A percentile compares a stretch with the other conserved stretches of the same genome.
Evolutionary conservation across 1,284 basidiomycete genomes (phyloP).

Genomic region (Fomitiporia mediterranea): DNA sequence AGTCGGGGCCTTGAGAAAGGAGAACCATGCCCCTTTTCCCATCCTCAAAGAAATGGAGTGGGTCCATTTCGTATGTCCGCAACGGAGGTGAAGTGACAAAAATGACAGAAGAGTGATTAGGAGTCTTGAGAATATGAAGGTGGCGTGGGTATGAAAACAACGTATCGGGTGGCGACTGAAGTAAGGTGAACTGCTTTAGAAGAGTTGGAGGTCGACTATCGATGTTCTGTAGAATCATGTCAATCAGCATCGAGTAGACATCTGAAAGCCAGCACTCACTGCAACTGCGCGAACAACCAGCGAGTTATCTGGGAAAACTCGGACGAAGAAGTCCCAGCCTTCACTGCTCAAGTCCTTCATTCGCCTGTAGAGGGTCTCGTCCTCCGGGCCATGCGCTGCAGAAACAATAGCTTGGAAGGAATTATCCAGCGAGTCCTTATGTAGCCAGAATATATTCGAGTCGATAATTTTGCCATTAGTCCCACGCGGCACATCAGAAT

Average conservation of each 20-base stretch:
- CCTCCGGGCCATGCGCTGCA: slow-evolving; percentile 29
- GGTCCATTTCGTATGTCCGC: slow-evolving; percentile 49
- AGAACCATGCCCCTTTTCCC: slow-evolving; percentile 45
- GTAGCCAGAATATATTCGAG: slow-evolving; percentile 60
- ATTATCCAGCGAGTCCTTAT: slow-evolving; percentile 51
- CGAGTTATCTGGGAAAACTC: slow-evolving; percentile 67
- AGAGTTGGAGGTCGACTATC: slow-evolving; percentile 87
- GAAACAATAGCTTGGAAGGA: slow-evolving; percentile 40
- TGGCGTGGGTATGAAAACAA: slow-evolving; percentile 44
- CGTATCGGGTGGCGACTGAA: slow-evolving; percentile 50
- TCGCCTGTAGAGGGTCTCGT: slow-evolving; percentile 43
- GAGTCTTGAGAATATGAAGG: slow-evolving; percentile 51
- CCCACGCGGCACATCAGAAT: slow-evolving; percentile 45
- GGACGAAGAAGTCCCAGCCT: slow-evolving; percentile 75
- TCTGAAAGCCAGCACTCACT: slow-evolving; percentile 51
- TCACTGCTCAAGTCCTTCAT: slow-evolving; percentile 60
- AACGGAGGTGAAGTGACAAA: slow-evolving; percentile 60
- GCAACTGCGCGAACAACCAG: slow-evolving; percentile 68
- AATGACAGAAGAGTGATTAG: slow-evolving; percentile 39
- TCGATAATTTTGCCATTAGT: slow-evolving; percentile 26
- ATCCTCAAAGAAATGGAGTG: slow-evolving; percentile 57
- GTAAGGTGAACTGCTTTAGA: slow-evolving; percentile 69
- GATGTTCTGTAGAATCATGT: slow-evolving; percentile 54
- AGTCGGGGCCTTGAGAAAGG: slow-evolving; percentile 35
- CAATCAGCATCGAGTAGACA: not conserved